phyloP scores from a whole-genome alignment of 352 stramenopile genomes.

The Pilasporangium apinafurcum region DNA sequence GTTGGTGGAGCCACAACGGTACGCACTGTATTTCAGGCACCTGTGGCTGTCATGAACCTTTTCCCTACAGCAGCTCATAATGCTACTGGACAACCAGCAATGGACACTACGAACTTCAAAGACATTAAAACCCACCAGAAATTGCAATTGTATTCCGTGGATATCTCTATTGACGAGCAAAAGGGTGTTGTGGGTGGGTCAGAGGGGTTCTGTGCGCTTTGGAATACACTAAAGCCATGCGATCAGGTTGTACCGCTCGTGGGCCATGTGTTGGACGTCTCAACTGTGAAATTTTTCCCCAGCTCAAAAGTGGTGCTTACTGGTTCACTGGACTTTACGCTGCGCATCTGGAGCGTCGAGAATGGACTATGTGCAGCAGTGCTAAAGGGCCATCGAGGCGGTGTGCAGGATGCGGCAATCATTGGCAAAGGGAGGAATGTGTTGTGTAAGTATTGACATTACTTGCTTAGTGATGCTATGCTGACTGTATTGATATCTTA shows the following conservation, averaged over 20 bases:
- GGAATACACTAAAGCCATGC: conserved; percentile 20
- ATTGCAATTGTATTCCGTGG: conserved; percentile 39
- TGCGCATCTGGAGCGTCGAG: conserved; percentile 59
- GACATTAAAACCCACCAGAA: neutral
- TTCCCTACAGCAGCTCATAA: conserved; percentile 1
- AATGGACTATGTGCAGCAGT: conserved; percentile 43
- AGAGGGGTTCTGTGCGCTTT: conserved; percentile 48
- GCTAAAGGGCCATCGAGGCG: conserved; percentile 48
- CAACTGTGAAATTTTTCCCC: conserved; percentile 50
- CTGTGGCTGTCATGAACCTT: conserved; percentile 27
- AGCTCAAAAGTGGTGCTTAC: conserved; percentile 68
- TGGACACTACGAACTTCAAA: conserved; percentile 1
- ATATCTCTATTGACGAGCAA: conserved; percentile 44
- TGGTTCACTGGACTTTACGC: conserved; percentile 61
- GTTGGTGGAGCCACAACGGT: conserved; percentile 5
- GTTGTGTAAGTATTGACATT: conserved; percentile 36
- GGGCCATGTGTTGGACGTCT: conserved; percentile 63
- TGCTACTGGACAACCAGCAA: neutral
- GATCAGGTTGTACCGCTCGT: conserved; percentile 20
- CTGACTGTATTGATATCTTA: neutral
- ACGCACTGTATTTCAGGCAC: conserved; percentile 45
- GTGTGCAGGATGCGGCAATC: conserved; percentile 53
- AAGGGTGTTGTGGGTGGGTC: conserved; percentile 43
- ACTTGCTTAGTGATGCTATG: conserved; percentile 2
- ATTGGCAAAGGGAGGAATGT: conserved; percentile 63